Base-by-base conservation (phyloP, 768 basidiomycete genomes). In the Hysterangium stoloniferum region DNA sequence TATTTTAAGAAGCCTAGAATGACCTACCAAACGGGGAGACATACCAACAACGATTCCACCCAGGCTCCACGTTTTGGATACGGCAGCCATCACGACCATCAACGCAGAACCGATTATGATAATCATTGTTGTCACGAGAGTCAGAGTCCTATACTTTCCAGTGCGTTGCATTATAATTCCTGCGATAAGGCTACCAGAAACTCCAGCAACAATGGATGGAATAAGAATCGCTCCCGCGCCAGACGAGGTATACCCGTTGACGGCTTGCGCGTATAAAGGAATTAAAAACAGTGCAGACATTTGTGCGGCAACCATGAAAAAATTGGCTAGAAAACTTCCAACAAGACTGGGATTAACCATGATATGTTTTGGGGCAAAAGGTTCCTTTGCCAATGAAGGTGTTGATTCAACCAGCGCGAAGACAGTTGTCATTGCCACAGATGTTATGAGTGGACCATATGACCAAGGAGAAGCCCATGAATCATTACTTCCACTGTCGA, bases 191-290 rank as follows among this genome's bases (percentile, higher is more conserved):
- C 76, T 78, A 1, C 80, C 82, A 0, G 57, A 29, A 5, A 80
- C 69, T 6, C 68, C 70, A 6, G 65, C 70, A n/a, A 73, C 42
- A 19, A 81, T 72, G 3, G 62, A 59, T 12, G 79, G 65, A 15
- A 82, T 61, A 6, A 84, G 66, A 67, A 72, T 75, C 28, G 78
- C 53, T 2, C 81, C 77, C 0, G 75, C 73, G 56, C 73, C 63
- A 0, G 73, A 68, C 3, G 80, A 73, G 8, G 69, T 65, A 49
- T 69, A 68, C 1, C 69, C 68, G 31, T 66, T 64, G 6, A 80
- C 79, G 0, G 78, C 80, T 60, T 84, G 82, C 35, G 79, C 61
- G 57, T 78, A 82, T 20, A 82, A 62, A 4, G 80, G 67, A 4
- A 78, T 56, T 44, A 78, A 71, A 66, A 79, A 84, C 11, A 79